phyloP scores from a whole-genome alignment of 345 rosid genomes.

The Ceriops zippeliana region DNA sequence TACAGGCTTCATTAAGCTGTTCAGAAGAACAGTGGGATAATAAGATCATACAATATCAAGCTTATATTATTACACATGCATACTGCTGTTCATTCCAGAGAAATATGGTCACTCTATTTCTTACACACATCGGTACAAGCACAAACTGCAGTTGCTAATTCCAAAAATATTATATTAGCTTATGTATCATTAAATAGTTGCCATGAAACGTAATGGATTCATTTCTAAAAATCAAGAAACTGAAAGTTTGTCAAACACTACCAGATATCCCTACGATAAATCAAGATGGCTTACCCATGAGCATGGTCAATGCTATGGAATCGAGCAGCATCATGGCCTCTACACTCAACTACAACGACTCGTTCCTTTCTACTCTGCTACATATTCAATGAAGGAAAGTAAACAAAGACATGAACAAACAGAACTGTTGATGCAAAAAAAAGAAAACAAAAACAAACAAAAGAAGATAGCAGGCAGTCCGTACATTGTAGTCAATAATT shows the following conservation, averaged over 20 bases:
- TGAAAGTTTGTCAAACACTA: neutral
- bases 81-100: too few relatives aligned
- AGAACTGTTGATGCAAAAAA: neutral
- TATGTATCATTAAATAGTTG: too few relatives aligned
- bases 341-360: slow-evolving; percentile 75
- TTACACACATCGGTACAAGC: too few relatives aligned
- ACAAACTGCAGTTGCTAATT: too few relatives aligned
- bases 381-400: neutral
- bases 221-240: too few relatives aligned
- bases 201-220: too few relatives aligned
- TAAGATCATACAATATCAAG: too few relatives aligned
- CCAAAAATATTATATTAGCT: too few relatives aligned
- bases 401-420: neutral
- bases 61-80: too few relatives aligned
- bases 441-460: neutral
- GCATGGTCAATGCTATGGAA: slow-evolving; percentile 68
- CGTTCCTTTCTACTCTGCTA: slow-evolving; percentile 68
- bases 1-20: too few relatives aligned
- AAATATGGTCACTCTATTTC: too few relatives aligned
- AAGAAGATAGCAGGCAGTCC: neutral
- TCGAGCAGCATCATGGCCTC: slow-evolving; percentile 93
- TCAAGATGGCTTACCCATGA: slow-evolving; percentile 58
- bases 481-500: slow-evolving; percentile 68
- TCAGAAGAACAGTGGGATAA: too few relatives aligned
- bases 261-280: neutral